Conservation (phyloP, 768 basidiomycete species). For the Heimioporus sp. region DNA sequence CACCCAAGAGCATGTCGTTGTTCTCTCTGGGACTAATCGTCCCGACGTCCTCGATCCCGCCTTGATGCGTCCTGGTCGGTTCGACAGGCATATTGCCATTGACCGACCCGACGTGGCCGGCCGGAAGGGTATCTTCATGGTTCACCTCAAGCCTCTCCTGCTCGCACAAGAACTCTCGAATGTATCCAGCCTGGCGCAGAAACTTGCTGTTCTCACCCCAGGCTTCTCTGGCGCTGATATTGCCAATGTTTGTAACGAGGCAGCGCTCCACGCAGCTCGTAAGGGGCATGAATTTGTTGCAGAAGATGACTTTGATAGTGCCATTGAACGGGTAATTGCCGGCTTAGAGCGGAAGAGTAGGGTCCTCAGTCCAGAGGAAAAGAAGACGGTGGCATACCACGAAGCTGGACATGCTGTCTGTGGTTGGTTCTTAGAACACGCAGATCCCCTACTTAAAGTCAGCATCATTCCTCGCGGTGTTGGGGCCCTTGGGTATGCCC, state of each 20-base stretch:
- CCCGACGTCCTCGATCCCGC: constrained; percentile 96
- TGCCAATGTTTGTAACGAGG: constrained; percentile 98
- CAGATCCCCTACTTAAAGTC: constrained; percentile 95
- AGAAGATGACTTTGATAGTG: constrained; percentile 90
- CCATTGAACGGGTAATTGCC: constrained; percentile 97
- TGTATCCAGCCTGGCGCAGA: constrained; percentile 69
- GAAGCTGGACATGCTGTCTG: constrained; percentile 98
- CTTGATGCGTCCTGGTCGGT: constrained; percentile 94
- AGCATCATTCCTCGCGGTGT: constrained; percentile 97
- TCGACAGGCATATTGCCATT: constrained; percentile 95
- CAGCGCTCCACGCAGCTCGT: constrained; percentile 92
- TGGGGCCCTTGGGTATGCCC: constrained; percentile 95
- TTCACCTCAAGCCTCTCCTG: constrained; percentile 84
- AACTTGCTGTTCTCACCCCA: constrained; percentile 93
- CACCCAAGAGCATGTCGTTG: constrained; percentile 94
- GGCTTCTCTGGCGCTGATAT: constrained; percentile 99
- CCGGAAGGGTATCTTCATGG: constrained; percentile 89
- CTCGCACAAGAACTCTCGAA: constrained; percentile 55
- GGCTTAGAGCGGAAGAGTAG: constrained; percentile 95
- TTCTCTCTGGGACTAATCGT: constrained; percentile 95
- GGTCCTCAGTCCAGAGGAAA: constrained; percentile 91
- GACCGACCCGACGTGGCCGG: constrained; percentile 94
- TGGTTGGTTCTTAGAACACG: constrained; percentile 98
- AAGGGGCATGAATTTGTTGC: constrained; percentile 74
- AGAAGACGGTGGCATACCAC: constrained; percentile 98